A percentile compares a stretch with the other conserved stretches of the same genome.
Evolutionary conservation across 768 basidiomycete species (phyloP).

Genomic region (Tricholoma sp.): DNA sequence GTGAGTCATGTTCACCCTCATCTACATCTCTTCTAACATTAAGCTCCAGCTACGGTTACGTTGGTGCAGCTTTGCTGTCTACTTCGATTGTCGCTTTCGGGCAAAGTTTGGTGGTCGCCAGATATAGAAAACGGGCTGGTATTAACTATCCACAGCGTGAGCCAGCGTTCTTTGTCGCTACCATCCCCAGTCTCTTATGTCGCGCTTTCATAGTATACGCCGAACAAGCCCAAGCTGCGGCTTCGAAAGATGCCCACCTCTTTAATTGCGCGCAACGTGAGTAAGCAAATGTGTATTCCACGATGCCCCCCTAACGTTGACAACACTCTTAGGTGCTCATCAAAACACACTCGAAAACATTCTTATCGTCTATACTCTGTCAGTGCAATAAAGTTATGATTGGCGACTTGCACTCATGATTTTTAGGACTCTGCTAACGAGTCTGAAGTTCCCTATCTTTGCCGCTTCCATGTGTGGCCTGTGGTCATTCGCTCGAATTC

Average conservation of each 20-base stretch:
- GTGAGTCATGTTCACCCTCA: conserved; percentile 16
- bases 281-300: conserved; percentile 12
- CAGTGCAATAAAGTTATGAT: conserved; percentile 11
- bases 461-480: conserved; percentile 32
- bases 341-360: conserved; percentile 57
- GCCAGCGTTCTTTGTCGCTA: conserved; percentile 12
- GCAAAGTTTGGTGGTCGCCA: conserved; percentile 37
- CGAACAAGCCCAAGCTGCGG: conserved; percentile 53
- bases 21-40: neutral
- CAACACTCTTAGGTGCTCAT: conserved; percentile 48
- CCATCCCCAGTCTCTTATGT: neutral
- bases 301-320: neutral
- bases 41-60: conserved; percentile 46
- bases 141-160: conserved; percentile 66
- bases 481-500: conserved; percentile 38
- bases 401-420: neutral
- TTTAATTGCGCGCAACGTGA: conserved; percentile 75
- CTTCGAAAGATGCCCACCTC: conserved; percentile 41
- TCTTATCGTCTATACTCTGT: conserved; percentile 42
- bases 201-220: conserved; percentile 52
- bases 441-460: conserved; percentile 35
- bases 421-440: conserved; percentile 35
- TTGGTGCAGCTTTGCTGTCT: conserved; percentile 50
- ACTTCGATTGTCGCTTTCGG: conserved; percentile 45
- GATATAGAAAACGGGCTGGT: conserved; percentile 45